Evolutionary conservation across 352 stramenopile genomes (phyloP).

Genomic region (Phytophthora hybrid): DNA sequence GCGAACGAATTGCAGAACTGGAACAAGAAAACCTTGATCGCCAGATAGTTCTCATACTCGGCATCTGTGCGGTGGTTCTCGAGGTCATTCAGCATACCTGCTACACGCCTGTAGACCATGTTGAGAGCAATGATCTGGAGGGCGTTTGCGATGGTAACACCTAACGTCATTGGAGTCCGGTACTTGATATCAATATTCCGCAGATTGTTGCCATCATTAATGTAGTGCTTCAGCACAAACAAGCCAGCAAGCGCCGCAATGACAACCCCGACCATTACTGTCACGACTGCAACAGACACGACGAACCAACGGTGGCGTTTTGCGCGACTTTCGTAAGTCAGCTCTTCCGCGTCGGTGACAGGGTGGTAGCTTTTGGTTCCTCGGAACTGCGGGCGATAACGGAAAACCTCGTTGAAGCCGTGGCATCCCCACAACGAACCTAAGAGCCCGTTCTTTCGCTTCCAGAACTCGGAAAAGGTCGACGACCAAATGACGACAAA

Average conservation of each 20-base stretch:
- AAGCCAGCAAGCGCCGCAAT: constrained; percentile 64
- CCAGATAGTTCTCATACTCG: constrained; percentile 92
- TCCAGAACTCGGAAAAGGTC: constrained; percentile 87
- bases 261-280: constrained; percentile 75
- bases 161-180: constrained; percentile 44
- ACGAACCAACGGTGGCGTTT: constrained; percentile 63
- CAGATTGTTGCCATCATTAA: constrained; percentile 52
- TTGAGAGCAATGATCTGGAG: constrained; percentile 95
- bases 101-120: constrained; percentile 90
- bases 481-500: constrained; percentile 91
- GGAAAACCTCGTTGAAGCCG: constrained; percentile 72
- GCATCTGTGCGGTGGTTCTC: constrained; percentile 92
- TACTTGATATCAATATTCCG: constrained; percentile 46
- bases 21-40: constrained; percentile 98
- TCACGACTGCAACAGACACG: constrained; percentile 64
- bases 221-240: constrained; percentile 72
- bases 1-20: constrained; percentile 97
- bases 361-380: constrained; percentile 76
- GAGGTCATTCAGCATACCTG: constrained; percentile 93
- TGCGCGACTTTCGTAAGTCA: constrained; percentile 65
- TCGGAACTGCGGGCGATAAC: constrained; percentile 83
- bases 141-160: constrained; percentile 64
- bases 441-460: constrained; percentile 81
- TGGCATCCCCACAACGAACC: constrained; percentile 85
- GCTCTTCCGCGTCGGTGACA: constrained; percentile 61